phyloP scores from a whole-genome alignment of 2,329 filamentous ascomycete species.

The Penicillium sp. region DNA sequence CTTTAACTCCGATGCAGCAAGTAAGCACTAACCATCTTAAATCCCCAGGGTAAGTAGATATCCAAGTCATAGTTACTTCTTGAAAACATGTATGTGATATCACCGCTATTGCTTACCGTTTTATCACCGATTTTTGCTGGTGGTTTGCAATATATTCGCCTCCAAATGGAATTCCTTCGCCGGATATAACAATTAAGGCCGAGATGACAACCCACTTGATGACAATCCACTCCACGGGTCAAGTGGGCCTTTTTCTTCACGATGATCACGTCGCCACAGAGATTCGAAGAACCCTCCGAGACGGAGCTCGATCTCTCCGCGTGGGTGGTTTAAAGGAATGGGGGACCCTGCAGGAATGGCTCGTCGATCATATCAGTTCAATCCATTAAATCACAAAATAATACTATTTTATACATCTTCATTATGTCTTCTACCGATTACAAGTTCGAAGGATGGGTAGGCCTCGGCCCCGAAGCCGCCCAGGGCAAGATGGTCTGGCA shows the following conservation, averaged over 20 bases:
- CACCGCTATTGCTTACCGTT: no score
- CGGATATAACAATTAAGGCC: conserved; percentile 2
- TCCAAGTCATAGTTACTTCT: no score
- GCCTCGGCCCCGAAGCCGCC: conserved; percentile 46
- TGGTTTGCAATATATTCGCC: background rate
- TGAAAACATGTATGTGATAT: background rate
- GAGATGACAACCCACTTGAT: background rate
- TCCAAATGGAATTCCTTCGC: background rate
- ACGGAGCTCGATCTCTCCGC: background rate
- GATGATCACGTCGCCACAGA: background rate
- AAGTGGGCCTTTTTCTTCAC: conserved; percentile 2
- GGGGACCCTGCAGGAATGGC: background rate
- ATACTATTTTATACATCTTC: background rate
- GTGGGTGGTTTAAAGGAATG: conserved; percentile 4
- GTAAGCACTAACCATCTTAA: background rate
- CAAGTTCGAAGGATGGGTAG: conserved; percentile 58
- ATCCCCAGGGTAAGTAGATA: no score
- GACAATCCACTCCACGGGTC: background rate
- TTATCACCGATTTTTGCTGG: no score
- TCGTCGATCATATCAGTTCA: background rate
- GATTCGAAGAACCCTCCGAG: background rate
- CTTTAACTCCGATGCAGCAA: background rate
- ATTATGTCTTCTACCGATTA: conserved; percentile 38
- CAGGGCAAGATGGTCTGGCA: conserved; percentile 55
- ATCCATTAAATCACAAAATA: background rate